Conservation (phyloP, 345 rosid genomes). For the Barbarea vulgaris region DNA sequence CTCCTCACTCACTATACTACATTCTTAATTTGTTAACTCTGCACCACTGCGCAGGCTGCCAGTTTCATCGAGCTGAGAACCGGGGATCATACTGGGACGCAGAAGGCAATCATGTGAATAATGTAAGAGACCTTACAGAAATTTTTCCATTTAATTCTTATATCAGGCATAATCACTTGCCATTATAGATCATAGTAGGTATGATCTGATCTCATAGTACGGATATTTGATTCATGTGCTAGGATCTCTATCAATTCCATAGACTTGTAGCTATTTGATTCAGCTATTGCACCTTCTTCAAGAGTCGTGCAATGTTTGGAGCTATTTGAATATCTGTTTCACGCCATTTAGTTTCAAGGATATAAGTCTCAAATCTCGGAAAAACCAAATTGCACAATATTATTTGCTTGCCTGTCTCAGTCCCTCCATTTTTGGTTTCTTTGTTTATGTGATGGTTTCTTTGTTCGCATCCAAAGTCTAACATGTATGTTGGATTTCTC, state of each 20-base stretch:
- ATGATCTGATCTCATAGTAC: neutral
- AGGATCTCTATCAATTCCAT: conserved; percentile 7
- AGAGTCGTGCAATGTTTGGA: too few relatives aligned
- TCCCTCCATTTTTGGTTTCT: too few relatives aligned
- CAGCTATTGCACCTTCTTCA: neutral
- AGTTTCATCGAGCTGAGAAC: conserved; percentile 80
- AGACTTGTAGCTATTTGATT: neutral
- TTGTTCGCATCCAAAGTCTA: too few relatives aligned
- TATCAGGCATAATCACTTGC: neutral
- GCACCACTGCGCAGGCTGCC: conserved; percentile 90
- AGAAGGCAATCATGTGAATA: conserved; percentile 73
- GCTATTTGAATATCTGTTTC: too few relatives aligned
- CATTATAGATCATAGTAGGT: conserved; percentile 2
- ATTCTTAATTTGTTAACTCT: conserved; percentile 75
- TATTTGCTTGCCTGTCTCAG: too few relatives aligned
- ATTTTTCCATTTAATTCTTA: neutral
- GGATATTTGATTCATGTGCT: neutral
- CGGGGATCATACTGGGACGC: conserved; percentile 79
- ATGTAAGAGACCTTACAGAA: conserved; percentile 47
- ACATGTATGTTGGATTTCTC: too few relatives aligned
- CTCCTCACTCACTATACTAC: conserved; percentile 83
- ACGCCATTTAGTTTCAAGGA: too few relatives aligned
- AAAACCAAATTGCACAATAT: too few relatives aligned
- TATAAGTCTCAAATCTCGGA: too few relatives aligned
- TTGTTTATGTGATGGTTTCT: too few relatives aligned